Evolutionary conservation across 495 filamentous ascomycete genomes (phyloP), one percentile per base, ranked within the genome.

Genomic region (Trichoderma erinaceum): DNA sequence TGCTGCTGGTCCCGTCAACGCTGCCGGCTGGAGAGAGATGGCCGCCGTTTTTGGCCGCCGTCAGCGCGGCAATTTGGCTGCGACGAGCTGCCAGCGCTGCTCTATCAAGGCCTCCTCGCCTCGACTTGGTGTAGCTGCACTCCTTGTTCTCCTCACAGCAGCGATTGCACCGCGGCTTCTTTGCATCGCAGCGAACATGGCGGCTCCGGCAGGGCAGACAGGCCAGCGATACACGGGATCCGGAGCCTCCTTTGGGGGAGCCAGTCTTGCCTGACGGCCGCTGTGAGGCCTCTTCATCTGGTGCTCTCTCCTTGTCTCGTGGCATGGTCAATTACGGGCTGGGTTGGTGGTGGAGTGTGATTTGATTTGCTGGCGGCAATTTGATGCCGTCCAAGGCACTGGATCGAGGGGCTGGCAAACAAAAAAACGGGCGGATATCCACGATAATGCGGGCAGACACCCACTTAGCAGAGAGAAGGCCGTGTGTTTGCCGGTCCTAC

Each of bases 121-220:
- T 78, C 61, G 82, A 84, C 58, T 79, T 78, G 11, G 78, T 73
- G 71, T 85, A 86, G 41, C 73, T 72, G 67, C 84, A 86, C n/a
- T 78, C 70, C 65, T 77, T 76, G 50, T 75, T 75, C 65, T 78
- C 74, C 16, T 73, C 74, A n/a, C 68, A 66, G 68, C 84, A 86
- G 18, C 83, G 75, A 41, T 66, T 71, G 66, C 83, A 79, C 48
- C 72, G 63, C 27, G 85, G 85, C 69, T 77, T 72, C 13, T 75
- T 75, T 12, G 82, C 82, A 68, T 86, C 83, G 70, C 85, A 87
- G 71, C 85, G 85, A 5, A 87, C 72, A 72, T 87, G 85, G 56
- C 84, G 78, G 65, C 76, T 81, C 16, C 85, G 79, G 73, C 85
- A 88, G 16, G 83, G 81, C 18, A 86, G 74, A 68, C 85, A 88